Base-by-base conservation (phyloP, 139 green algal species). In the Yamagishiella unicocca region DNA sequence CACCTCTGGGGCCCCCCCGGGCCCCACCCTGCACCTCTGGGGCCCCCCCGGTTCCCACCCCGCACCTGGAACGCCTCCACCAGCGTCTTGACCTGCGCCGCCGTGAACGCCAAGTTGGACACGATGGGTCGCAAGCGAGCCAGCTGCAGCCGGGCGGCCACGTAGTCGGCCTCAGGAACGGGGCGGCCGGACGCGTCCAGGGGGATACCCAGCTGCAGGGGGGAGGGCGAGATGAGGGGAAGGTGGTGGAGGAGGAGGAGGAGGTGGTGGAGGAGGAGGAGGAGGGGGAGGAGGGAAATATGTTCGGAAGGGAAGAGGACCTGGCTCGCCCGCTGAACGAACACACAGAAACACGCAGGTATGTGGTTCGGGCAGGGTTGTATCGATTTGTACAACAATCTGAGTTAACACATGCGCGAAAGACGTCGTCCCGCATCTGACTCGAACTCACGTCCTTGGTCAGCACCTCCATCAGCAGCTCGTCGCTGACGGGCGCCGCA, bases 51-150 rank as follows among this genome's bases (percentile, higher is more conserved):
- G n/a, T 24, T 31, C 31, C 64, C n/a, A 21, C 64, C 64, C 17
- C 87, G 25, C 70, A 90, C 87, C 55, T 53, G 22, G 62, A 90
- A 90, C 29, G 78, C 87, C 27, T 90, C 87, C 67, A 90, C 68
- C 68, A 90, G 68, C 55, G 37, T 27, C 42, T 77, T 66, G 19
- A 92, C 88, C 87, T 92, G 88, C 24, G 83, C 77, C 19, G 72
- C n/a, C 10, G 73, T 89, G 72, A 84, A 71, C 29, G 55, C 58
- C 55, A 89, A 62, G 55, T 72, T 43, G 9, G 73, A 35, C 31
- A 76, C 58, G 24, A 84, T 35, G n/a, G 68, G 67, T 8, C 84
- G 72, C 73, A 89, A 58, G 17, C 79, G 33, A 21, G 61, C 58
- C 55, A 75, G 27, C 61, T 85, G 58, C 61, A 75, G 46, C 7